Evolutionary conservation across 2,329 filamentous ascomycete genomes (phyloP).

Genomic region (Pestalotiopsis sp.): DNA sequence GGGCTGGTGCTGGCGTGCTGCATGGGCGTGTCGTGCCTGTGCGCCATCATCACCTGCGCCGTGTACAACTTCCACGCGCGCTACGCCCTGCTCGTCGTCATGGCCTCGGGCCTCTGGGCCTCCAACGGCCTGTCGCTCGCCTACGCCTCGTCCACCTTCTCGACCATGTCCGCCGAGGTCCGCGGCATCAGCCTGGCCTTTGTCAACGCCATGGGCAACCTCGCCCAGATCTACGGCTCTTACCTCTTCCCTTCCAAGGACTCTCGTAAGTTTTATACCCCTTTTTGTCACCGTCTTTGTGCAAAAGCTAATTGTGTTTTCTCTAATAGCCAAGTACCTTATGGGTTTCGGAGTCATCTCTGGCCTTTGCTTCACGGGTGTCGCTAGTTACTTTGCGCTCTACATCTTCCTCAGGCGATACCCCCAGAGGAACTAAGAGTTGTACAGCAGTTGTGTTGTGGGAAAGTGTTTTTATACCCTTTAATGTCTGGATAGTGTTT

Average conservation of each 20-base stretch:
- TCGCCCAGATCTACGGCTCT: constrained; percentile 56
- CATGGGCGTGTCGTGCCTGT: constrained; percentile 43
- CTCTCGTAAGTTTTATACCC: neutral
- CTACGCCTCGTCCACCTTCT: constrained; percentile 55
- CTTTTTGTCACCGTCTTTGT: no score
- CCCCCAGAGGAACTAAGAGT: constrained; percentile 1
- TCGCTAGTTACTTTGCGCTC: constrained; percentile 17
- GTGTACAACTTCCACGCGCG: constrained; percentile 55
- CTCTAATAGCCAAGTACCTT: constrained; percentile 21
- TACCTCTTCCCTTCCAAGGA: constrained; percentile 32
- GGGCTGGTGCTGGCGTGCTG: constrained; percentile 51
- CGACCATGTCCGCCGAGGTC: constrained; percentile 48
- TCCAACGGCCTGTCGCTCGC: constrained; percentile 53
- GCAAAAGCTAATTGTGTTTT: neutral
- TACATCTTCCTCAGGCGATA: constrained; percentile 7
- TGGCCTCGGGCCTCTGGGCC: constrained; percentile 57
- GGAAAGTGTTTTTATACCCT: neutral
- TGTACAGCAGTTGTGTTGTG: neutral
- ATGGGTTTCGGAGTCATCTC: constrained; percentile 26
- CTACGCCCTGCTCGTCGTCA: constrained; percentile 57
- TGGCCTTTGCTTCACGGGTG: constrained; percentile 26
- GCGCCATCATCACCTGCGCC: constrained; percentile 40
- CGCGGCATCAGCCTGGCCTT: constrained; percentile 54
- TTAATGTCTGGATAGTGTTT: neutral
- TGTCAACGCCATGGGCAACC: constrained; percentile 54